A percentile compares a stretch with the other conserved stretches of the same genome.
These are phyloP conservation scores for Termitomyces sp. DNA, from an alignment of 768 basidiomycete genomes.

Conservation along the genomic window DNA sequence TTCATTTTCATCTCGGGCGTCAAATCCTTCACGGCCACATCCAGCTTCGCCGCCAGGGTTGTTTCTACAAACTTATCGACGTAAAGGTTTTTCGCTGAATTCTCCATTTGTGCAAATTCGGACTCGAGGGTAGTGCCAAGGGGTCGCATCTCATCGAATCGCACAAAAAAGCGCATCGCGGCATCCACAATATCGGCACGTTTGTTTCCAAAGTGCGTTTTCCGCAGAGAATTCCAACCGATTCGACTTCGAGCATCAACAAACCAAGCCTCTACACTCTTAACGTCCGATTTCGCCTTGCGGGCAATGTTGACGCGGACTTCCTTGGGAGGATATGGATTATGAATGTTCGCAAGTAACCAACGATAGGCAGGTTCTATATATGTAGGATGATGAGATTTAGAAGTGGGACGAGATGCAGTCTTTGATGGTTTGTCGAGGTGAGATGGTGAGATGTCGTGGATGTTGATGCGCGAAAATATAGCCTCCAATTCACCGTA, in stretches of 20 bases:
- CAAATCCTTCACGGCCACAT: constrained; percentile 23
- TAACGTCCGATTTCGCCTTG: constrained; percentile 15
- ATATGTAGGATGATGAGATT: constrained; percentile 11
- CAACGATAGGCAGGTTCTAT: constrained; percentile 31
- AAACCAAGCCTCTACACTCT: constrained; percentile 43
- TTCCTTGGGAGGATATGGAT: constrained; percentile 43
- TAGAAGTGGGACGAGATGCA: background rate
- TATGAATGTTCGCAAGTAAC: constrained; percentile 39
- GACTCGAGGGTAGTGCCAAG: constrained; percentile 15
- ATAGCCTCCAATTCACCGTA: constrained; percentile 4
- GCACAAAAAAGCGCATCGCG: constrained; percentile 28
- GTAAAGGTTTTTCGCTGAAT: constrained; percentile 15
- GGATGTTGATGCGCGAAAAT: background rate
- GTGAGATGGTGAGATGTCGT: background rate
- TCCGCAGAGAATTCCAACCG: constrained; percentile 44
- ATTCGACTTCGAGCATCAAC: constrained; percentile 41
- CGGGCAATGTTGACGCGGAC: constrained; percentile 22
- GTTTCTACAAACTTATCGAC: constrained; percentile 14
- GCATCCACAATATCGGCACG: constrained; percentile 29
- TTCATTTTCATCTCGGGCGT: constrained; percentile 15
- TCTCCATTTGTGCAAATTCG: constrained; percentile 18
- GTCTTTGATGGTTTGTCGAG: background rate
- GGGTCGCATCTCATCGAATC: constrained; percentile 12
- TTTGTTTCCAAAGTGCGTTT: constrained; percentile 24
- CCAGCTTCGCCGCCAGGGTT: constrained; percentile 18